Evolutionary conservation across 1,284 basidiomycete genomes (phyloP), one percentile per base, ranked within the genome.

Genomic region (Trichosporon faecale): DNA sequence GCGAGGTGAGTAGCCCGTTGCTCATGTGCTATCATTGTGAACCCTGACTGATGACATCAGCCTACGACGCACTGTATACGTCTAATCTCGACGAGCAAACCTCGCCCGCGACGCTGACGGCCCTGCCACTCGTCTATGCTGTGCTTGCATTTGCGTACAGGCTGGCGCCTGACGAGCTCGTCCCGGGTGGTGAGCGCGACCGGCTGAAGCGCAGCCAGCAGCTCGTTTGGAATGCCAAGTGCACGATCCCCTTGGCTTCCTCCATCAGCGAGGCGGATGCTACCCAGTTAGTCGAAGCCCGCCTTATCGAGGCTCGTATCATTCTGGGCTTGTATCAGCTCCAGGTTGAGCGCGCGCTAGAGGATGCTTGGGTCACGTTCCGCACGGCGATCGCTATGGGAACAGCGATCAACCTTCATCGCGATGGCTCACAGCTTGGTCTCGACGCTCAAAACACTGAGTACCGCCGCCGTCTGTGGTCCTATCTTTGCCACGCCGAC

Each of bases 401-500:
- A 5, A 93, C 96, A 79, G 93, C 94, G 0, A 88, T 97, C 46
- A 94, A 95, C 29, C 84, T 98, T 44, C 95, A 97, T 82, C 88
- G 94, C 66, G 95, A 98, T 80, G 92, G 92, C 14, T 88, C 89
- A 23, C 90, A 89, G 64, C 89, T 91, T 85, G 76, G 79, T 1
- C 67, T 76, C 3, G 79, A 93, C 69, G 87, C 90, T 1, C 86
- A 88, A 66, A 88, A 90, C 70, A 89, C 91, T 1, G 95, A 98
- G 85, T 93, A 96, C 75, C 88, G 95, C 64, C 88, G 95, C 66
- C 88, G 94, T 33, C 89, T 98, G 74, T 98, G 95, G 94, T 91
- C 93, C 0, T 94, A 95, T 80, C 86, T 97, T 1, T 94, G 94
- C 77, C 93, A 95, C 79, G 92, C 93, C 6, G 95, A 98, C 82